Conservation (phyloP, 192 early-diverging fungal species). For the Umbelopsis ramanniana region DNA sequence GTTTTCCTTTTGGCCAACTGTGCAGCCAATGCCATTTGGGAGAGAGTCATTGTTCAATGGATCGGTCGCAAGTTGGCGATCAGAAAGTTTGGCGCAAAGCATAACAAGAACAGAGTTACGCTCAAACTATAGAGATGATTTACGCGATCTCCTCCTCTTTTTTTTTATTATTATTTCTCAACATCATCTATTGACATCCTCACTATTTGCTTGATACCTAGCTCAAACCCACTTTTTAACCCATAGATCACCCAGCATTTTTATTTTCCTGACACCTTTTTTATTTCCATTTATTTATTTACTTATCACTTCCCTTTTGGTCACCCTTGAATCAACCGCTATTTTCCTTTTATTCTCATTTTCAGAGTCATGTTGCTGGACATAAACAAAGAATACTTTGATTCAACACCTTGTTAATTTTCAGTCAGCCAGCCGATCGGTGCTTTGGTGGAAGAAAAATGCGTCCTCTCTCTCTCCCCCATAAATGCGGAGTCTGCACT, state of each 20-base stretch:
- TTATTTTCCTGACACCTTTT: not conserved
- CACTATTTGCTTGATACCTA: not conserved
- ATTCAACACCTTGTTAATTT: too few relatives aligned
- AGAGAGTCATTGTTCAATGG: slow-evolving; percentile 58
- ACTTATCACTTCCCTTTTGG: too few relatives aligned
- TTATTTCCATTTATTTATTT: not conserved
- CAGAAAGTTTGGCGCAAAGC: slow-evolving; percentile 27
- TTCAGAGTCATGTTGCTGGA: too few relatives aligned
- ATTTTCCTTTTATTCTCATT: too few relatives aligned
- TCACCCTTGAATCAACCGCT: too few relatives aligned
- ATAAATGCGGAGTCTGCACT: too few relatives aligned
- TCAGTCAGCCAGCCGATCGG: too few relatives aligned
- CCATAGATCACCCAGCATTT: not conserved
- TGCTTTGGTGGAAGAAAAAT: too few relatives aligned
- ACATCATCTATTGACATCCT: not conserved
- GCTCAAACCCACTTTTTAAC: not conserved
- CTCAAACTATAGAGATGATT: slow-evolving; percentile 37
- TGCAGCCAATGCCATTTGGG: slow-evolving; percentile 47
- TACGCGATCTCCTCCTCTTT: too few relatives aligned
- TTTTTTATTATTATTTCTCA: slow-evolving; percentile 4
- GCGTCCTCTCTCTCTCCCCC: too few relatives aligned
- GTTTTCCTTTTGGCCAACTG: slow-evolving; percentile 48
- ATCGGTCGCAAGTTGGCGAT: slow-evolving; percentile 49
- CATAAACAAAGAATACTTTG: too few relatives aligned
- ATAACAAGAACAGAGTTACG: slow-evolving; percentile 25